Evolutionary conservation across 805 yeast genomes (phyloP).

Genomic region (Cyberlindnera euphorbiae): DNA sequence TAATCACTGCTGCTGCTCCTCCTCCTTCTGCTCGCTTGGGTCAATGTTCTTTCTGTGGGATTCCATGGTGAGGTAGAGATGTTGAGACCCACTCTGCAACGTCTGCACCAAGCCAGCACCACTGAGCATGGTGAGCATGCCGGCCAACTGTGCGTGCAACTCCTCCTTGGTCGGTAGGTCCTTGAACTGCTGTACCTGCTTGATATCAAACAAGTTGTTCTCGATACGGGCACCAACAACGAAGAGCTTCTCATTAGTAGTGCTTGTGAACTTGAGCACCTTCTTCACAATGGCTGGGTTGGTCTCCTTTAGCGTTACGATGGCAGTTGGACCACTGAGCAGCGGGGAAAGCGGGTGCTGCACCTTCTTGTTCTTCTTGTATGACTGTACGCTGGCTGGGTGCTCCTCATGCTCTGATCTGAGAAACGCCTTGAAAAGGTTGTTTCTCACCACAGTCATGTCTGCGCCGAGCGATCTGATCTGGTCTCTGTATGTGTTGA

Average conservation of each 20-base stretch:
- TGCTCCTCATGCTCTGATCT: conserved; percentile 64
- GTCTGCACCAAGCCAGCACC: conserved; percentile 89
- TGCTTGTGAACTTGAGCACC: conserved; percentile 56
- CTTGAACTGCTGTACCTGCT: conserved; percentile 58
- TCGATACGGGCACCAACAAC: conserved; percentile 85
- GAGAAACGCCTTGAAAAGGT: conserved; percentile 69
- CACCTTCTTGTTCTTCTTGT: conserved; percentile 34
- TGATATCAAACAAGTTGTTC: conserved; percentile 45
- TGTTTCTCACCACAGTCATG: conserved; percentile 63
- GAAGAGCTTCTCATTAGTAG: conserved; percentile 67
- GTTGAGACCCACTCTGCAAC: conserved; percentile 61
- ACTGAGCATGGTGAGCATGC: conserved; percentile 75
- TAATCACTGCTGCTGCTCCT: conserved; percentile 1
- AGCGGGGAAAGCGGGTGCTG: conserved; percentile 67
- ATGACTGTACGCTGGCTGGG: conserved; percentile 63
- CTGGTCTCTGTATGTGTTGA: conserved; percentile 55
- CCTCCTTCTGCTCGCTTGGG: conserved; percentile 17
- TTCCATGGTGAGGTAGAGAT: conserved; percentile 71
- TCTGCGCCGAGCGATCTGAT: conserved; percentile 63
- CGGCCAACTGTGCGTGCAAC: conserved; percentile 77
- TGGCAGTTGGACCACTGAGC: conserved; percentile 82
- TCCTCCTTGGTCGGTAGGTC: conserved; percentile 66
- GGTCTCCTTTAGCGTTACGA: conserved; percentile 59
- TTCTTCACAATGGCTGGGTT: conserved; percentile 66
- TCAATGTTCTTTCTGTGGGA: conserved; percentile 46